These are phyloP conservation scores for Cladosporium sp. DNA, from an alignment of 2,329 filamentous ascomycete species.

Conservation along the genomic window DNA sequence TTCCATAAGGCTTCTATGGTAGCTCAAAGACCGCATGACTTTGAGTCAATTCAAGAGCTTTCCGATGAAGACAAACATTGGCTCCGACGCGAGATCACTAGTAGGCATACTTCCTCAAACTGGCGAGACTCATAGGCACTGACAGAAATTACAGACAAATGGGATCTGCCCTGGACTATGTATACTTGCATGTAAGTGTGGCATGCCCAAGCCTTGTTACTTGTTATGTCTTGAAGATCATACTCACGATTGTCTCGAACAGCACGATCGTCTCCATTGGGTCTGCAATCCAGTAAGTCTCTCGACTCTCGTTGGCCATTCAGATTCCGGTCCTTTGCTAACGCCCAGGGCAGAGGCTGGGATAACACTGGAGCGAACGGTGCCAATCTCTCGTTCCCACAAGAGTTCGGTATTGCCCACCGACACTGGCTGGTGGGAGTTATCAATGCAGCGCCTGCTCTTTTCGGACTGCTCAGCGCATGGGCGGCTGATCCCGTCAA, in stretches of 20 bases:
- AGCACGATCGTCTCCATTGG: slow-evolving; percentile 53
- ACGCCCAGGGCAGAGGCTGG: neutral
- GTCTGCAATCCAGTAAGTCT: slow-evolving; percentile 49
- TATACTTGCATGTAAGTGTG: slow-evolving; percentile 49
- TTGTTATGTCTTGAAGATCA: neutral
- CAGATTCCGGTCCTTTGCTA: neutral
- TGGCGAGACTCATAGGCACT: neutral
- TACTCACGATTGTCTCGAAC: neutral
- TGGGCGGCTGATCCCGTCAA: slow-evolving; percentile 58
- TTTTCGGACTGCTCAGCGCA: slow-evolving; percentile 9
- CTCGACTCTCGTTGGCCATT: neutral
- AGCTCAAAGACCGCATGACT: slow-evolving; percentile 51
- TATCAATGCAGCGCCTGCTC: slow-evolving; percentile 4
- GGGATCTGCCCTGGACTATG: slow-evolving; percentile 51
- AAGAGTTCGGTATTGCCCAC: slow-evolving; percentile 31
- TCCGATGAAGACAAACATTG: slow-evolving; percentile 46
- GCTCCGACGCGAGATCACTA: slow-evolving; percentile 49
- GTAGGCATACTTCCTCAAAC: slow-evolving; percentile 27
- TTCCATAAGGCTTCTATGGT: slow-evolving; percentile 56
- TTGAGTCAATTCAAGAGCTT: slow-evolving; percentile 48
- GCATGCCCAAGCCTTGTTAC: neutral
- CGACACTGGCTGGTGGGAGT: slow-evolving; percentile 15
- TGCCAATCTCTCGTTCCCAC: slow-evolving; percentile 55
- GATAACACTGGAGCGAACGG: slow-evolving; percentile 48
- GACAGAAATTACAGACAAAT: slow-evolving; percentile 40